These are phyloP conservation scores for Paraleonurus japonicus DNA, from an alignment of 257 asterid genomes.

Conservation along the genomic window DNA sequence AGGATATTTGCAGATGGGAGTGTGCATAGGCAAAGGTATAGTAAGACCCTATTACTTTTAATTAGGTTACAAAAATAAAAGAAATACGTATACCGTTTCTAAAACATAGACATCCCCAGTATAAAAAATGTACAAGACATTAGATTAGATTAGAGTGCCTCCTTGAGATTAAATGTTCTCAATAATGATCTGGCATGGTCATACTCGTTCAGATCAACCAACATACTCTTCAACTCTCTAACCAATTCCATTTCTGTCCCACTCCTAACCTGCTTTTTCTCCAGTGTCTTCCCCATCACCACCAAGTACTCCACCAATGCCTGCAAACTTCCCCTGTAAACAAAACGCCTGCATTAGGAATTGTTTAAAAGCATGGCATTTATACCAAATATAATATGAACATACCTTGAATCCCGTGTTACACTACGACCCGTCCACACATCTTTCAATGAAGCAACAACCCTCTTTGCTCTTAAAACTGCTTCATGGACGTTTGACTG, in stretches of 20 bases:
- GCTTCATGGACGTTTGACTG: constrained; percentile 78
- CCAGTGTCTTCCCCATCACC: constrained; percentile 54
- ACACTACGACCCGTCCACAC: constrained; percentile 89
- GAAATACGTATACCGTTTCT: background rate
- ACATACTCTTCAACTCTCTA: constrained; percentile 84
- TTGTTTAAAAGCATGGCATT: background rate
- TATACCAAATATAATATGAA: background rate
- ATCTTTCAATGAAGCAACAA: constrained; percentile 68
- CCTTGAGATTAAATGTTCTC: constrained; percentile 82
- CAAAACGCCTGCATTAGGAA: background rate
- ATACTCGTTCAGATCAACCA: constrained; percentile 82
- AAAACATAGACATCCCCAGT: background rate
- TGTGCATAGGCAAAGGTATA: background rate
- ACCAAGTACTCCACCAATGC: constrained; percentile 78
- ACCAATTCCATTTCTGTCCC: constrained; percentile 58
- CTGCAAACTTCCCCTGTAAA: constrained; percentile 58
- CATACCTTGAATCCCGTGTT: constrained; percentile 64
- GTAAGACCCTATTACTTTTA: background rate
- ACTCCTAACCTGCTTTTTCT: constrained; percentile 45
- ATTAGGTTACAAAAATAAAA: background rate
- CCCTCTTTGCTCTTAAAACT: constrained; percentile 67
- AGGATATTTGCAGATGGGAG: too few species aligned
- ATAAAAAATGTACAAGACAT: constrained; percentile 20
- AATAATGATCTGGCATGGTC: constrained; percentile 74
- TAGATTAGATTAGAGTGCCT: constrained; percentile 60